Conservation (phyloP, 2,329 filamentous ascomycete genomes). For the Pseudogymnoascus sp. region DNA sequence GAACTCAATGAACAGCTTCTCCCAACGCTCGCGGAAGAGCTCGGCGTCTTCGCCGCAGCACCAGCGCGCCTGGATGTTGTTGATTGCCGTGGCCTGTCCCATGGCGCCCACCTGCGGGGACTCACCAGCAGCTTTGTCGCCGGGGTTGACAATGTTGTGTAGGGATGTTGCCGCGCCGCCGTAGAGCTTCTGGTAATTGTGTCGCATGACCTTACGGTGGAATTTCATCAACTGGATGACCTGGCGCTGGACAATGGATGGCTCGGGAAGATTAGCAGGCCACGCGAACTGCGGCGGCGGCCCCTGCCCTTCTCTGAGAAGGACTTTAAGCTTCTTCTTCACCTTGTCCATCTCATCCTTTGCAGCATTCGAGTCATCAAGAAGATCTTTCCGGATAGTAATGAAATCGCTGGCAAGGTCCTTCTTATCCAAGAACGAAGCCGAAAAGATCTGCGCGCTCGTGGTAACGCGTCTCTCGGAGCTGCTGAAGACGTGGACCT, state of each 20-base stretch:
- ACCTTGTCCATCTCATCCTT: constrained; percentile 99
- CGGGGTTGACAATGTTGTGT: constrained; percentile 45
- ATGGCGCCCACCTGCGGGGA: constrained; percentile 39
- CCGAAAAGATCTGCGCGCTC: constrained; percentile 92
- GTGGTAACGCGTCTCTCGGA: constrained; percentile 91
- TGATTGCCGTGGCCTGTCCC: constrained; percentile 54
- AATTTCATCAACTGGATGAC: constrained; percentile 98
- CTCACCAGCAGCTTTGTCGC: constrained; percentile 33
- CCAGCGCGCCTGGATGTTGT: constrained; percentile 80
- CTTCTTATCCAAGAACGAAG: constrained; percentile 79
- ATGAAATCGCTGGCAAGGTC: constrained; percentile 82
- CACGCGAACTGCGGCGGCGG: constrained; percentile 96
- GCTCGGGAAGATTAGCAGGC: constrained; percentile 90
- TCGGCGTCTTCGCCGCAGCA: constrained; percentile 93
- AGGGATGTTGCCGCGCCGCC: constrained; percentile 57
- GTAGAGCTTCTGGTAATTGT: constrained; percentile 80
- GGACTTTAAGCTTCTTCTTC: constrained; percentile 95
- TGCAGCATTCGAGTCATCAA: constrained; percentile 95
- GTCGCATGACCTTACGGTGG: constrained; percentile 86
- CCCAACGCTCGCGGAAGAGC: constrained; percentile 93
- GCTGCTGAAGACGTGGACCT: constrained; percentile 91
- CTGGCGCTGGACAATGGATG: constrained; percentile 81
- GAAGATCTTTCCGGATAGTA: constrained; percentile 80
- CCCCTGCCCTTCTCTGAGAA: constrained; percentile 85
- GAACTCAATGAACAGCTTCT: constrained; percentile 95